phyloP scores from a whole-genome alignment of 495 filamentous ascomycete species.

The Rusavskia elegans region DNA sequence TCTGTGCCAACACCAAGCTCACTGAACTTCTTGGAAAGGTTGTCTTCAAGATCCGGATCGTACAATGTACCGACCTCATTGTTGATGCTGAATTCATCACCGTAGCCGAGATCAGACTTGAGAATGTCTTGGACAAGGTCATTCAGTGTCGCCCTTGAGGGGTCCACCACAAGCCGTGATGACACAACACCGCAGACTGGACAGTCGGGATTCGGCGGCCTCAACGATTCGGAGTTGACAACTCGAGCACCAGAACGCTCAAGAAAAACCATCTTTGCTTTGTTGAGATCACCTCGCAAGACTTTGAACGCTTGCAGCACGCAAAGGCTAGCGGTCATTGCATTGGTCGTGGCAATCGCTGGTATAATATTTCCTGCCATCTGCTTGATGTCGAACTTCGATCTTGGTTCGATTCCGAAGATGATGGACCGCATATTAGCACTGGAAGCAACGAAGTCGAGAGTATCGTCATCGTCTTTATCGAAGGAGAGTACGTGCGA shows the following conservation, averaged over 20 bases:
- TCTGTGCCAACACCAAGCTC: constrained; percentile 62
- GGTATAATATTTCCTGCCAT: constrained; percentile 99
- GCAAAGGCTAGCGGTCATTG: constrained; percentile 85
- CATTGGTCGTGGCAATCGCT: constrained; percentile 95
- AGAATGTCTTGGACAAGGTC: constrained; percentile 68
- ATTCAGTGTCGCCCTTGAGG: constrained; percentile 58
- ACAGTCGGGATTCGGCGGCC: constrained; percentile 65
- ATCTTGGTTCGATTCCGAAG: constrained; percentile 75
- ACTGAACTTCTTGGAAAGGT: constrained; percentile 58
- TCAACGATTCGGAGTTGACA: constrained; percentile 59
- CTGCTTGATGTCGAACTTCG: constrained; percentile 94
- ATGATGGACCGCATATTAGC: constrained; percentile 75
- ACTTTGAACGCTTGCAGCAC: constrained; percentile 92
- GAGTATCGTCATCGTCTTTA: constrained; percentile 90
- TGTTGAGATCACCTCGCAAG: constrained; percentile 51
- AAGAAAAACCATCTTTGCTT: constrained; percentile 58
- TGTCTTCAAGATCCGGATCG: constrained; percentile 77
- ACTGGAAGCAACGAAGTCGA: constrained; percentile 85
- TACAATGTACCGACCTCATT: constrained; percentile 63
- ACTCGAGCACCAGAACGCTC: constrained; percentile 50
- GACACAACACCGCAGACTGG: constrained; percentile 65
- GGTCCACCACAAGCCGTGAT: constrained; percentile 47
- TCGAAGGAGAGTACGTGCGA: constrained; percentile 69
- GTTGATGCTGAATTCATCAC: constrained; percentile 57
- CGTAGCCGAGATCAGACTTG: constrained; percentile 55